Conservation (phyloP, 805 yeast species). For the Dipodascopsis uninucleata region DNA sequence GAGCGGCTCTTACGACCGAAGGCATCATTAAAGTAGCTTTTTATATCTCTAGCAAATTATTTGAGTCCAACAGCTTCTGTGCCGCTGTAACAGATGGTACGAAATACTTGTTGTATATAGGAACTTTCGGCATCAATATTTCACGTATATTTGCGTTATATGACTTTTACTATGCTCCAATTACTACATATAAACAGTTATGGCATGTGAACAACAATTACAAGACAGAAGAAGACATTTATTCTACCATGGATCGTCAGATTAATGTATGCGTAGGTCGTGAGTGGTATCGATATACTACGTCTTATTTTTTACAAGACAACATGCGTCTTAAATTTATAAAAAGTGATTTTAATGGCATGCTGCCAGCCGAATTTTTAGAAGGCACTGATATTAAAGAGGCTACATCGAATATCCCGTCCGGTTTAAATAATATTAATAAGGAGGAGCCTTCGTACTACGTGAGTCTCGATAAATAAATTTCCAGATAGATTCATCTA, state of each 20-base stretch:
- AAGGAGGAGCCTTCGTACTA: slow-evolving; percentile 59
- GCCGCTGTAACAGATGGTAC: too few relatives aligned
- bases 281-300: slow-evolving; percentile 92
- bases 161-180: slow-evolving; percentile 69
- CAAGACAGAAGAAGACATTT: slow-evolving; percentile 29
- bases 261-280: slow-evolving; percentile 81
- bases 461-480: slow-evolving; percentile 35
- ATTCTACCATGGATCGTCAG: slow-evolving; percentile 26
- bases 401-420: slow-evolving; percentile 47
- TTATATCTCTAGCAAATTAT: not conserved
- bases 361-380: slow-evolving; percentile 80
- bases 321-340: slow-evolving; percentile 64
- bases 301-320: slow-evolving; percentile 74
- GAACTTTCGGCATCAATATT: too few relatives aligned
- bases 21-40: not conserved
- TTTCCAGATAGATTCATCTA: slow-evolving; percentile 13
- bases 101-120: too few relatives aligned
- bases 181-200: slow-evolving; percentile 50
- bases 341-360: slow-evolving; percentile 75
- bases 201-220: not conserved
- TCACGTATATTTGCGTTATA: slow-evolving; percentile 60
- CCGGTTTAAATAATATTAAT: slow-evolving; percentile 73
- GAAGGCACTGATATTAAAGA: slow-evolving; percentile 41
- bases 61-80: too few relatives aligned
- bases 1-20: slow-evolving; percentile 27